phyloP scores from a whole-genome alignment of 2,329 filamentous ascomycete genomes.

The Neurospora sp. region DNA sequence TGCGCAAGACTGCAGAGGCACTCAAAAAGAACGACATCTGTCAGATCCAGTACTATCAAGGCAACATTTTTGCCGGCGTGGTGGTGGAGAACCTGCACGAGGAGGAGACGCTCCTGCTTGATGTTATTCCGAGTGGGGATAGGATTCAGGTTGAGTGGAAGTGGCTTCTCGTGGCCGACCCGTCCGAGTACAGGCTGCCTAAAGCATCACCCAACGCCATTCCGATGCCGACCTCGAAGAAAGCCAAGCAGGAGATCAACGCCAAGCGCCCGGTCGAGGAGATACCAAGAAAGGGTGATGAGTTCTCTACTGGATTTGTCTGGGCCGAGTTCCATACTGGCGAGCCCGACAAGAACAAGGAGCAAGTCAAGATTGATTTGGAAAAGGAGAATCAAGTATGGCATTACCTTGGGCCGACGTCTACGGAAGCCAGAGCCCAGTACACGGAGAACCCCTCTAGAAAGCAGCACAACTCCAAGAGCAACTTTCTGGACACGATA shows the following conservation, averaged over 20 bases:
- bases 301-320: slow-evolving; percentile 56
- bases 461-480: slow-evolving; percentile 54
- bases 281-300: slow-evolving; percentile 53
- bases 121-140: slow-evolving; percentile 76
- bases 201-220: slow-evolving; percentile 65
- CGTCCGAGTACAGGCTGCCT: slow-evolving; percentile 59
- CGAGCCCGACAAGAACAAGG: slow-evolving; percentile 41
- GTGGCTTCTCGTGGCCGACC: slow-evolving; percentile 65
- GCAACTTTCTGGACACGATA: slow-evolving; percentile 63
- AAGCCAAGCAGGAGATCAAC: slow-evolving; percentile 57
- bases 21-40: slow-evolving; percentile 67
- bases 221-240: slow-evolving; percentile 55
- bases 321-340: slow-evolving; percentile 74
- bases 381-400: slow-evolving; percentile 66
- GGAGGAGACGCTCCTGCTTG: slow-evolving; percentile 68
- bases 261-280: slow-evolving; percentile 52
- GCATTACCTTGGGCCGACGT: slow-evolving; percentile 78
- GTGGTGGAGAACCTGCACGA: slow-evolving; percentile 72
- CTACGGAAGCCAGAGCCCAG: slow-evolving; percentile 82
- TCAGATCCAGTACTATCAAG: slow-evolving; percentile 74
- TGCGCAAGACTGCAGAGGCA: slow-evolving; percentile 56
- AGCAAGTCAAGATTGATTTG: slow-evolving; percentile 61
- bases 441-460: slow-evolving; percentile 68
- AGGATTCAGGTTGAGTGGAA: slow-evolving; percentile 75
- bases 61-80: slow-evolving; percentile 83